These are phyloP conservation scores for Leccinellum rugosiceps DNA, from an alignment of 768 basidiomycete species.

Conservation along the genomic window DNA sequence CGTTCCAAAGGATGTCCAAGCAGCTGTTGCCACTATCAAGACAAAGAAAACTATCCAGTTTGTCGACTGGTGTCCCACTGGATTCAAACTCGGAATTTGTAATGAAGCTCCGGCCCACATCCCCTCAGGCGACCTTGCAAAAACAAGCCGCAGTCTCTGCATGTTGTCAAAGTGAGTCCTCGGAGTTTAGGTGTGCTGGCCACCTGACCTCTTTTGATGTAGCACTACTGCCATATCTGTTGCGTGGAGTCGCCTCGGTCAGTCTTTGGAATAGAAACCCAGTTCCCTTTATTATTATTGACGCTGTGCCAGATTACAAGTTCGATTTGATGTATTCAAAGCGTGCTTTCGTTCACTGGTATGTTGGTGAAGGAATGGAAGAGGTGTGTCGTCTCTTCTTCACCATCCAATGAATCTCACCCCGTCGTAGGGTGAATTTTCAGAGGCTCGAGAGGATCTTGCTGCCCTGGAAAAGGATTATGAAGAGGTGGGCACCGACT, in stretches of 20 bases:
- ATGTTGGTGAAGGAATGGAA: conserved; percentile 99
- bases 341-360: conserved; percentile 91
- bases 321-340: conserved; percentile 98
- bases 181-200: background rate
- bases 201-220: conserved; percentile 1
- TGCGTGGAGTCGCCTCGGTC: conserved; percentile 87
- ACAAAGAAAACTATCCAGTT: conserved; percentile 98
- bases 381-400: conserved; percentile 46
- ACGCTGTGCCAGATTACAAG: conserved; percentile 70
- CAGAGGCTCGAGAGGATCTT: conserved; percentile 96
- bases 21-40: conserved; percentile 91
- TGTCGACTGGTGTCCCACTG: conserved; percentile 98
- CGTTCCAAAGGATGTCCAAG: conserved; percentile 93
- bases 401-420: conserved; percentile 8
- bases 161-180: conserved; percentile 83
- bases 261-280: conserved; percentile 11
- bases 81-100: conserved; percentile 98
- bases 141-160: conserved; percentile 90
- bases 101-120: conserved; percentile 92
- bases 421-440: conserved; percentile 80
- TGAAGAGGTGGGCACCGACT: conserved; percentile 83
- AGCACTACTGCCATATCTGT: conserved; percentile 92
- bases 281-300: conserved; percentile 11
- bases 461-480: conserved; percentile 97
- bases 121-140: conserved; percentile 93